Evolutionary conservation across 345 rosid species (phyloP), one percentile per base, ranked within the genome.

Genomic region (Microthlaspi erraticum): DNA sequence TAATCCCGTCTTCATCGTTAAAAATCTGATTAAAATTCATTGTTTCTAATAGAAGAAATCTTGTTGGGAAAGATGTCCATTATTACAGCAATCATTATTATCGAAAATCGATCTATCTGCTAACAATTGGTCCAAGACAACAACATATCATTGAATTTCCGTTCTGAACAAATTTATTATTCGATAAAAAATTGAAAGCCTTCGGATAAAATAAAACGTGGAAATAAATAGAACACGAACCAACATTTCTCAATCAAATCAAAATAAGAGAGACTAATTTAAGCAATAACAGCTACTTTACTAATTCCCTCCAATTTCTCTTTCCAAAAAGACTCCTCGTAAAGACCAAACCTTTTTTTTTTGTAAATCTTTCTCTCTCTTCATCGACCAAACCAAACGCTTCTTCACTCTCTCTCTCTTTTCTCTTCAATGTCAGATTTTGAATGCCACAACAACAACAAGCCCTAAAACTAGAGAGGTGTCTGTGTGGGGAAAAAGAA

Each of bases 351-450:
- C 29, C 18, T 64, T 49, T 58, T 44, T 7, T 1, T 17, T 10
- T 6, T 10, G 2, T 17, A 42, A 5, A 11, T 61, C 51, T 50
- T 31, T 55, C 64, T 72, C 18, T 72, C 55, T 63, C 77, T 45
- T 17, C 13, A 7, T 36, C 49, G 60, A 65, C 66, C 72, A 72
- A 56, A 65, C 52, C 59, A 67, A 66, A 44, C 43, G 8, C 50
- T 52, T 60, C 68, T 67, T 36, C 69, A 42, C 51, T 52, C 51
- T 50, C 51, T 52, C 51, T 50, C 58, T 59, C 51, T 57, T 53
- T 61, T 68, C 59, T 54, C 74, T 19, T 26, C 74, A 63, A 64
- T 75, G 75, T 69, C 75, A 69, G 74, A 38, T 68, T 75, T 70
- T 70, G 75, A 75, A 54, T 69, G 71, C 53, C 65, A 60, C 78